Conservation (phyloP, 257 asterid genomes). For the Solanum virginianum region DNA sequence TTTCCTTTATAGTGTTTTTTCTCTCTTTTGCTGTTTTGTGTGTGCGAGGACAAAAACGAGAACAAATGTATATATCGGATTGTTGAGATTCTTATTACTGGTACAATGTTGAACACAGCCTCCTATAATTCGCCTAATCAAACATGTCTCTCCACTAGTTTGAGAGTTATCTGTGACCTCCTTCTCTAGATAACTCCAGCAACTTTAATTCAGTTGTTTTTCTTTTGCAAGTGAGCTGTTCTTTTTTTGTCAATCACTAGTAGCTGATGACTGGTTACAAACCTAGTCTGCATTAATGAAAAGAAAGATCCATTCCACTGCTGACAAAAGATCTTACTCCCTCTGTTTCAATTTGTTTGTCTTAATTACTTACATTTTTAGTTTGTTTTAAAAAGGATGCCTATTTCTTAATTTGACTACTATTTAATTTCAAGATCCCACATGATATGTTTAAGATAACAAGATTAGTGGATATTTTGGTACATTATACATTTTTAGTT, state of each 20-base stretch:
- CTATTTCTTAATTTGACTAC: too few species aligned
- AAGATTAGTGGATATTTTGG: too few species aligned
- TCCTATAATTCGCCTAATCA: background rate
- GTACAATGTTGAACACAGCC: background rate
- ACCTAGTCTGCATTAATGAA: background rate
- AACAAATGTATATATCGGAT: background rate
- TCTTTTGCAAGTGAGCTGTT: background rate
- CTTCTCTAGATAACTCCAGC: background rate
- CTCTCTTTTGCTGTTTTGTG: background rate
- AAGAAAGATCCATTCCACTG: background rate
- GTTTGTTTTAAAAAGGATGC: too few species aligned
- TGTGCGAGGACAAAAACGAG: background rate
- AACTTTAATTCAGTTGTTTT: background rate
- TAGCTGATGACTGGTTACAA: background rate
- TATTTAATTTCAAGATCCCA: too few species aligned
- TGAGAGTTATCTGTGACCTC: background rate
- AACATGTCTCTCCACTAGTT: background rate
- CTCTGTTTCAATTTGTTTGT: too few species aligned
- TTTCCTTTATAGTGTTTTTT: background rate
- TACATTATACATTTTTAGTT: too few species aligned
- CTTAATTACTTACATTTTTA: too few species aligned
- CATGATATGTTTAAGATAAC: too few species aligned
- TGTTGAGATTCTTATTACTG: background rate
- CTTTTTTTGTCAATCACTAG: background rate
- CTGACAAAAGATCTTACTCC: background rate